Percentiles rank a stretch among this genome's conserved stretches.
Evolutionary conservation across 164 flowering plant species (phyloP).

Genomic region (Piper betle): DNA sequence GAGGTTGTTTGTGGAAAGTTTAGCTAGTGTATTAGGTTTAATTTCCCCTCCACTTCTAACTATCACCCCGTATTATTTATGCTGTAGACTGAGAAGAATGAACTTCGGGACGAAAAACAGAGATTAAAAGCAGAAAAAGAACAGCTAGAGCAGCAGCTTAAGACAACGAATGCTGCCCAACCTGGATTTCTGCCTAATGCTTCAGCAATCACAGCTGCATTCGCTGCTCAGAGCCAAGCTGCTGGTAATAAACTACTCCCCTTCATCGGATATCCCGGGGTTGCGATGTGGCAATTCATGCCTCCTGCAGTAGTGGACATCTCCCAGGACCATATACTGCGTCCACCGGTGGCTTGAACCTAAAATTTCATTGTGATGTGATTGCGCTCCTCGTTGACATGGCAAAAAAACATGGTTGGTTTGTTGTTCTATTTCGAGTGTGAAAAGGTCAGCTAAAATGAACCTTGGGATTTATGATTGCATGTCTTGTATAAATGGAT

Average conservation of each 20-base stretch:
- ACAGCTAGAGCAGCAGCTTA: slow-evolving; percentile 69
- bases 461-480: slow-evolving; percentile 6
- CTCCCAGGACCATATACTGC: slow-evolving; percentile 87
- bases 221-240: slow-evolving; percentile 57
- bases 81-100: slow-evolving; percentile 67
- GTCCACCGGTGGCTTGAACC: slow-evolving; percentile 80
- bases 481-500: slow-evolving; percentile 15
- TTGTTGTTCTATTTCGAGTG: neutral
- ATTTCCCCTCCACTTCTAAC: neutral
- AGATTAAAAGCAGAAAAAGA: slow-evolving; percentile 79
- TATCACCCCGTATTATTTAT: neutral
- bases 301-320: slow-evolving; percentile 92
- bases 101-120: slow-evolving; percentile 89
- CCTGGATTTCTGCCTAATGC: slow-evolving; percentile 57
- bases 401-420: neutral
- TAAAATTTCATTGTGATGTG: slow-evolving; percentile 2
- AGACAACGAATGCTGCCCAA: slow-evolving; percentile 38
- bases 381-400: slow-evolving; percentile 2
- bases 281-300: slow-evolving; percentile 98
- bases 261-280: slow-evolving; percentile 69
- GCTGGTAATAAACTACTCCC: slow-evolving; percentile 64
- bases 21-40: neutral
- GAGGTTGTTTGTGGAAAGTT: neutral
- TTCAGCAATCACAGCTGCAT: slow-evolving; percentile 49
- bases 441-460: slow-evolving; percentile 10